A percentile compares a stretch with the other conserved stretches of the same genome.
These are phyloP conservation scores for Ophiocordyceps robertsii DNA, from an alignment of 2,329 filamentous ascomycete species.

Conservation along the genomic window DNA sequence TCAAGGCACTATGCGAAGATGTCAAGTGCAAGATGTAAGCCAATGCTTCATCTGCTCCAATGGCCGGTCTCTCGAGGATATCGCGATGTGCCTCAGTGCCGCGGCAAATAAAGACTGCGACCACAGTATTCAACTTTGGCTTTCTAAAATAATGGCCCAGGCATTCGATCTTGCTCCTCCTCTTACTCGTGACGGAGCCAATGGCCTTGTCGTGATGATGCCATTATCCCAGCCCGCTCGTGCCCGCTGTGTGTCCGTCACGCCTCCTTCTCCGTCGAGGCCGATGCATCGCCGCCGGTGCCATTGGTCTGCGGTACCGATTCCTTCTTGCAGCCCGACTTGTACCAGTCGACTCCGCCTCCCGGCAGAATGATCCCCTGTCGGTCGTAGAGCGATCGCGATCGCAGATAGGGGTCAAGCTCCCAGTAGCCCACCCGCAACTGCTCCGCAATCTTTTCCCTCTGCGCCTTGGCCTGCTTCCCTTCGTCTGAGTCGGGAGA, in stretches of 20 bases:
- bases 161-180: too few species aligned
- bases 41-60: background rate
- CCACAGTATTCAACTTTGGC: too few species aligned
- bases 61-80: too few species aligned
- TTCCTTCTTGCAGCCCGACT: constrained; percentile 10
- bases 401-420: constrained; percentile 75
- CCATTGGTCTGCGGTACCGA: constrained; percentile 5
- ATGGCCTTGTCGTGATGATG: too few species aligned
- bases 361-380: constrained; percentile 54
- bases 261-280: too few species aligned
- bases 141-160: too few species aligned
- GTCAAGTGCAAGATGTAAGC: constrained; percentile 78
- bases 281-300: background rate
- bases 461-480: constrained; percentile 37
- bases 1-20: constrained; percentile 70
- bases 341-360: constrained; percentile 62
- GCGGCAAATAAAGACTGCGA: too few species aligned
- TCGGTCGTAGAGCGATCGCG: constrained; percentile 75
- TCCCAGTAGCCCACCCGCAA: constrained; percentile 74
- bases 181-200: too few species aligned
- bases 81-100: too few species aligned
- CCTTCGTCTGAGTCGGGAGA: constrained; percentile 26
- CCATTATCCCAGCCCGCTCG: too few species aligned
- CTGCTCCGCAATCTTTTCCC: constrained; percentile 47
- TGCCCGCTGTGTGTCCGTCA: too few species aligned